Percentiles rank a stretch among this genome's conserved stretches.
These are phyloP conservation scores for Colletotrichum orchidophilum DNA, from an alignment of 2,329 filamentous ascomycete genomes.

Conservation along the genomic window DNA sequence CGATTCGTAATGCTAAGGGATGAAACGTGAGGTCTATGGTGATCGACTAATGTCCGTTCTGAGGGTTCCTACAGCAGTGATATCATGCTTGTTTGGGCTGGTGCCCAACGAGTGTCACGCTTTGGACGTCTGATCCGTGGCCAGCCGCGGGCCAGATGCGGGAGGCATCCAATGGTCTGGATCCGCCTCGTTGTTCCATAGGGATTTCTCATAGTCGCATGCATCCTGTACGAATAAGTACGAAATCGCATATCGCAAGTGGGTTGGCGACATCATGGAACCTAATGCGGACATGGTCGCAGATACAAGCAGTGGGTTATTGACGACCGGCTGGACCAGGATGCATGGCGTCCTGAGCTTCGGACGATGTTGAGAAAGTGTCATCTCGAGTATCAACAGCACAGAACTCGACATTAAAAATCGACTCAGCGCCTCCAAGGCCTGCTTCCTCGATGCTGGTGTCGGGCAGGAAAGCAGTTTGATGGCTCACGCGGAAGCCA, in stretches of 20 bases:
- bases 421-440: not conserved
- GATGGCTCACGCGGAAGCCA: conserved; percentile 17
- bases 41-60: conserved; percentile 16
- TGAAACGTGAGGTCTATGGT: conserved; percentile 2
- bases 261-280: not conserved
- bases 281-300: conserved; percentile 6
- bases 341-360: conserved; percentile 4
- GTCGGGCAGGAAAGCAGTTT: not conserved
- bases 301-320: not conserved
- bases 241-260: conserved; percentile 2
- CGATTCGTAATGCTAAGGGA: conserved; percentile 12
- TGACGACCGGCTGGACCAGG: conserved; percentile 2
- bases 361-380: not conserved
- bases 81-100: conserved; percentile 13
- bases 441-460: conserved; percentile 2
- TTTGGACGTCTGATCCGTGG: not conserved
- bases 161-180: conserved; percentile 14
- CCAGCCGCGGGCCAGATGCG: not conserved
- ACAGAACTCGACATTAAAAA: not conserved
- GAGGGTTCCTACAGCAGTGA: not conserved
- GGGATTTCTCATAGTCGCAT: not conserved
- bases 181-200: not conserved
- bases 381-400: not conserved
- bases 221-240: conserved; percentile 8
- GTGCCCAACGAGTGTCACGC: conserved; percentile 2